Evolutionary conservation across 2,329 filamentous ascomycete species (phyloP).

Genomic region (Colletotrichum graminicola): DNA sequence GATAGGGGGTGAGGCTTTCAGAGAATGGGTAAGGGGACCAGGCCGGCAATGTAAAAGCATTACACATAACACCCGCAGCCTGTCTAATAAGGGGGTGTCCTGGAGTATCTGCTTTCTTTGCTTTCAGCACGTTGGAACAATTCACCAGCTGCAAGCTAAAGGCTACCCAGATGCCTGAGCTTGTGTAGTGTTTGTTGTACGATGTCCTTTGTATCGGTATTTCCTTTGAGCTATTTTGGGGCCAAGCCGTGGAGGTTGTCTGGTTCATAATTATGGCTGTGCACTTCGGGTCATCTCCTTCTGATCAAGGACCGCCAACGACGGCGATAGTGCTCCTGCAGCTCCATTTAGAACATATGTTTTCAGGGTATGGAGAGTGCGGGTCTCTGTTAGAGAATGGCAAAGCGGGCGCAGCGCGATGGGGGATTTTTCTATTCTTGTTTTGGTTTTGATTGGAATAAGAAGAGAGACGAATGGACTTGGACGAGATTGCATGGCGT

Average conservation of each 20-base stretch:
- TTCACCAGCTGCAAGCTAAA: neutral
- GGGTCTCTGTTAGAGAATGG: neutral
- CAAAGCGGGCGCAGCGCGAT: neutral
- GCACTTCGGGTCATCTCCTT: neutral
- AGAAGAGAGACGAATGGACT: neutral
- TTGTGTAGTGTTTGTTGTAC: neutral
- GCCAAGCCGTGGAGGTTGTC: neutral
- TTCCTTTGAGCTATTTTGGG: neutral
- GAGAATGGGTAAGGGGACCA: neutral
- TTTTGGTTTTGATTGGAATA: neutral
- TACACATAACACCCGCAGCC: conserved; percentile 1
- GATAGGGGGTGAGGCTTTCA: neutral
- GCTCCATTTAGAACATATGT: neutral
- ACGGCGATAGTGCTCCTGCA: too few species aligned
- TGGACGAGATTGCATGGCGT: conserved; percentile 1
- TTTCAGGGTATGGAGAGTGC: neutral
- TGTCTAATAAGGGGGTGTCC: conserved; percentile 1
- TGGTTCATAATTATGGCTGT: neutral
- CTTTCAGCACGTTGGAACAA: neutral
- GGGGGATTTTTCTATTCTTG: neutral
- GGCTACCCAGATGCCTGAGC: neutral
- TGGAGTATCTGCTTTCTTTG: conserved; percentile 9
- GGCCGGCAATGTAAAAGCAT: neutral
- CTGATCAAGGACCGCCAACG: neutral
- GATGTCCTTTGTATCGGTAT: neutral